Evolutionary conservation across 305 asterid genomes (phyloP).

Genomic region (Striga hermonthica): DNA sequence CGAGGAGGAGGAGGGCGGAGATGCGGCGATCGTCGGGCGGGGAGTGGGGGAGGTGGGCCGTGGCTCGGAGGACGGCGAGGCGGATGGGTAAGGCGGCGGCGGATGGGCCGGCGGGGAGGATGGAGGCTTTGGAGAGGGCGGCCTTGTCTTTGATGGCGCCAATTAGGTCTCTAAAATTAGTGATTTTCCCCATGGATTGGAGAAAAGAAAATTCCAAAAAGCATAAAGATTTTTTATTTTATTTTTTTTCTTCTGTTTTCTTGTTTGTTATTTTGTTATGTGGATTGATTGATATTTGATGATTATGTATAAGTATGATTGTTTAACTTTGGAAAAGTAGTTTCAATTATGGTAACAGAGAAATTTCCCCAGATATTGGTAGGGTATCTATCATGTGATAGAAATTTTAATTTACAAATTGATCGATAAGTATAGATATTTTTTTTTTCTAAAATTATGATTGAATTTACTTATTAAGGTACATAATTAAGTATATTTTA

Average conservation of each 20-base stretch:
- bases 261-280: too few relatives aligned
- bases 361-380: too few relatives aligned
- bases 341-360: too few relatives aligned
- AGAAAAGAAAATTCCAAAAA: not conserved
- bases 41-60: constrained; percentile 56
- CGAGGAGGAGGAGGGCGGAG: constrained; percentile 59
- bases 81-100: constrained; percentile 47
- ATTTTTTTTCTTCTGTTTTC: not conserved
- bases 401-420: too few relatives aligned
- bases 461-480: too few relatives aligned
- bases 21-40: constrained; percentile 51
- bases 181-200: constrained; percentile 9
- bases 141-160: constrained; percentile 80
- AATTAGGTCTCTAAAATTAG: constrained; percentile 17
- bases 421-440: too few relatives aligned
- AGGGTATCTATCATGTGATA: too few relatives aligned
- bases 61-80: constrained; percentile 72
- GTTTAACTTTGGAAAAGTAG: too few relatives aligned
- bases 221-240: not conserved
- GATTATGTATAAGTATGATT: too few relatives aligned
- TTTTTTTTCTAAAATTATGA: too few relatives aligned
- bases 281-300: too few relatives aligned
- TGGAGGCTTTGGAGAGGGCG: constrained; percentile 65
- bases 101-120: constrained; percentile 46
- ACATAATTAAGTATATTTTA: too few relatives aligned